Base-by-base conservation (phyloP, 1,284 basidiomycete genomes). In the Agaricales sp. region DNA sequence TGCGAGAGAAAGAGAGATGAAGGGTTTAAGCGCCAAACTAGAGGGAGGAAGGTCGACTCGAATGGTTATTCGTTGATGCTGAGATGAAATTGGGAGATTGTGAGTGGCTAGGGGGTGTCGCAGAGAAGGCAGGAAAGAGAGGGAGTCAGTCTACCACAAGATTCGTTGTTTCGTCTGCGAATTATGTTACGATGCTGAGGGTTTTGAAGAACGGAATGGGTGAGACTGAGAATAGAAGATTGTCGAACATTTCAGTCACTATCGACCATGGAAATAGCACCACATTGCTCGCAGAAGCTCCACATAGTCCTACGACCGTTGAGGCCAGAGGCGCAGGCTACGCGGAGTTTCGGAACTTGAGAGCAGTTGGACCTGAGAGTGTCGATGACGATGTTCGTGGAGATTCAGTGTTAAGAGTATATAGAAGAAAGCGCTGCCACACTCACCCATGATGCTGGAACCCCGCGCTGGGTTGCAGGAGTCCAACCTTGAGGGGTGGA, bases 221-320 rank as follows among this genome's bases (percentile, higher is more conserved):
- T 24, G 24, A 39, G 47, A 50, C 47, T 50, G 51, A 51, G 47
- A 19, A 49, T 54, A 35, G 51, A 48, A 45, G 24, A 45, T 47
- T 24, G 30, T 50, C 30, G 25, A n/a, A 48, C n/a, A n/a, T 35
- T 8, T 66, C 67, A 82, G 63, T 85, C 81, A 63, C 72, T 74
- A 63, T 87, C 81, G 65, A 90, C 82, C 80, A 88, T 88, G 58
- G 85, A 85, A 63, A 90, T 87, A 51, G 87, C 81, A 64, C 87
- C 87, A 61, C 87, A 90, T 69, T 87, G 75, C 71, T 88, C 83
- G 64, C 87, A 90, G 62, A 84, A 81, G 56, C 80, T 83, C 86
- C 86, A 90, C 82, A 90, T 89, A 22, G 85, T 11, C 20, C 41
- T 81, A 56, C 81, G 70, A 61, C 80, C 82, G 52, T 75, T 75